These are phyloP conservation scores for Sporobolomyces pararoseus DNA, from an alignment of 768 basidiomycete species.

Conservation along the genomic window DNA sequence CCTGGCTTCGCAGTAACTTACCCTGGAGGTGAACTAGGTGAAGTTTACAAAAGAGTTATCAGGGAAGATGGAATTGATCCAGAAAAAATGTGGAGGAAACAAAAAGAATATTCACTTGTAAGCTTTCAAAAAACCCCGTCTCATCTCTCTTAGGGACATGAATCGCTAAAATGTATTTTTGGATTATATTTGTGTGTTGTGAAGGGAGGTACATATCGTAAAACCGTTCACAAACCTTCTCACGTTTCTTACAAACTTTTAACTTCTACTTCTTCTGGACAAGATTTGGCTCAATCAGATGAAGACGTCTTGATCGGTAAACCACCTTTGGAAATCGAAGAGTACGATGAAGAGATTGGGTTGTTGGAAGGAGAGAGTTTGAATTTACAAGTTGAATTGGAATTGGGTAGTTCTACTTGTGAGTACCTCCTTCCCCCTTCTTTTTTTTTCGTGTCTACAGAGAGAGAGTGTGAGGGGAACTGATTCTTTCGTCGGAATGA, in stretches of 20 bases:
- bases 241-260: slow-evolving; percentile 76
- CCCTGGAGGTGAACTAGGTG: slow-evolving; percentile 80
- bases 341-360: slow-evolving; percentile 29
- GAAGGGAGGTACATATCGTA: slow-evolving; percentile 86
- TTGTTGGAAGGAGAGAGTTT: slow-evolving; percentile 67
- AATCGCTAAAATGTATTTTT: background rate
- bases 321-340: slow-evolving; percentile 63
- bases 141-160: background rate
- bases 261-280: slow-evolving; percentile 87
- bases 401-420: slow-evolving; percentile 86
- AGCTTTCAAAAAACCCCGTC: background rate
- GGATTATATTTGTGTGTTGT: slow-evolving; percentile 48
- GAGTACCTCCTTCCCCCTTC: background rate
- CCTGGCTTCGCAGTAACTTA: slow-evolving; percentile 92
- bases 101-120: slow-evolving; percentile 57
- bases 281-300: slow-evolving; percentile 86
- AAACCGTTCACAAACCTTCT: slow-evolving; percentile 78
- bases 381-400: slow-evolving; percentile 78
- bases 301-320: slow-evolving; percentile 85
- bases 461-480: too few species aligned
- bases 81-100: slow-evolving; percentile 79
- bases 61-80: slow-evolving; percentile 82
- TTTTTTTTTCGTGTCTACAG: background rate
- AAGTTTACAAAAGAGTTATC: slow-evolving; percentile 77
- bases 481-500: background rate